Base-by-base conservation (phyloP, 2,329 filamentous ascomycete genomes). In the Fusarium sp. region DNA sequence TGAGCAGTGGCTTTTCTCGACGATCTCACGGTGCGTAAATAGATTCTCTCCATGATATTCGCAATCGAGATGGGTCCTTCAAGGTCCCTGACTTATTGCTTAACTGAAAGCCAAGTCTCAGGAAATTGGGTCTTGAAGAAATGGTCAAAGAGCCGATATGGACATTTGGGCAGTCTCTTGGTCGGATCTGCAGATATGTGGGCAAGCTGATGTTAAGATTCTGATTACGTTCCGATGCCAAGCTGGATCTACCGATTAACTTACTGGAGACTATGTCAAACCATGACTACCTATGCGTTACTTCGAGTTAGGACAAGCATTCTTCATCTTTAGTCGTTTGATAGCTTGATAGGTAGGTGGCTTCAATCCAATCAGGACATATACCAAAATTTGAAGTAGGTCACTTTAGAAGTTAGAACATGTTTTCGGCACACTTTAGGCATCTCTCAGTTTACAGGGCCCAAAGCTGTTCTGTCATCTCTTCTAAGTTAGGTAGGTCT, bases 31-130 rank as follows among this genome's bases (percentile, higher is more conserved):
- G 51, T 56, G 50, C 34, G 34, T 17, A 49, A 26, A 14, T 36
- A 39, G 22, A 22, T 43, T 59, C 36, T 58, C 38, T 62, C 40
- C 31, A 55, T 54, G 56, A 53, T 54, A 38, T 49, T 56, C 15
- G 20, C 39, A 28, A 54, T 46, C 24, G n/a, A 34, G n/a, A 63
- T 58, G 60, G 67, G 53, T 59, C 53, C 48, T 40, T 22, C 39
- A 31, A 28, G 17, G 8, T 5, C 43, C 43, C 43, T 34, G 42
- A 52, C 50, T 50, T 24, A 38, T 54, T 68, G 68, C 67, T 71
- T 70, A 61, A 61, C 50, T 58, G 33, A 70, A 71, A 70, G 68
- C 63, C 54, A 68, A 70, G 67, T 48, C 59, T 43, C 36, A 22
- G 42, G 43, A 67, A 68, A 67, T 48, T 64, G 58, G 58, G 57